Evolutionary conservation across 768 basidiomycete species (phyloP).

Genomic region (Coprinellus aureogranulatus): DNA sequence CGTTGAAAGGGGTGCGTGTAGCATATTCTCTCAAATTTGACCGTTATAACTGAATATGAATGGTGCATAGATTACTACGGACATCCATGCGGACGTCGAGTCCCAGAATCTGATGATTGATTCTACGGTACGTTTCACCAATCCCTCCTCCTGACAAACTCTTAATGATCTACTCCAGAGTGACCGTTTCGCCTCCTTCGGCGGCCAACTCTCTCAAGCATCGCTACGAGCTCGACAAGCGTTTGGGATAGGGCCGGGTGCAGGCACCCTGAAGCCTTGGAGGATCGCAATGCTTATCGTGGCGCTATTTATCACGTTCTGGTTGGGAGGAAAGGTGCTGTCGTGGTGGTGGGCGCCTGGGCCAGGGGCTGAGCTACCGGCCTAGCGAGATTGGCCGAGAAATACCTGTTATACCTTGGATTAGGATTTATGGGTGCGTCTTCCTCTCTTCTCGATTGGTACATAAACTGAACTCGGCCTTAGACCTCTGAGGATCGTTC

Average conservation of each 20-base stretch:
- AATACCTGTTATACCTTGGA: too few species aligned
- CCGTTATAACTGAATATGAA: too few species aligned
- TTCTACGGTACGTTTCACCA: constrained; percentile 59
- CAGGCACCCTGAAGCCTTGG: constrained; percentile 66
- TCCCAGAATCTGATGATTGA: constrained; percentile 78
- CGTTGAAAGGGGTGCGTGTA: constrained; percentile 67
- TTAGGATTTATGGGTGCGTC: too few species aligned
- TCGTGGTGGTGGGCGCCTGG: constrained; percentile 42
- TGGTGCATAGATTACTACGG: constrained; percentile 88
- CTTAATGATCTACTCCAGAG: constrained; percentile 38
- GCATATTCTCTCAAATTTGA: too few species aligned
- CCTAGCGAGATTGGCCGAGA: too few species aligned
- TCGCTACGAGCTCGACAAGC: constrained; percentile 69
- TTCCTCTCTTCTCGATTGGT: too few species aligned
- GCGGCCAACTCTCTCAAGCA: constrained; percentile 59
- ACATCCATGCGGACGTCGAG: constrained; percentile 84
- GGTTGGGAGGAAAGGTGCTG: constrained; percentile 52
- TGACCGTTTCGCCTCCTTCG: constrained; percentile 67
- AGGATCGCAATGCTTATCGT: constrained; percentile 64
- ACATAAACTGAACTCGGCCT: too few species aligned
- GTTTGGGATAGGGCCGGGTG: constrained; percentile 57
- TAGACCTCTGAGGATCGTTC: too few species aligned
- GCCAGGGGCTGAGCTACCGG: neutral
- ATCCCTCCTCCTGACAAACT: neutral
- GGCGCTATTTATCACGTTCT: constrained; percentile 51